Percentiles rank a stretch among this genome's conserved stretches.
Conservation (phyloP, 176 grass and related monocot species). For the Urochloa ruziziensis region DNA sequence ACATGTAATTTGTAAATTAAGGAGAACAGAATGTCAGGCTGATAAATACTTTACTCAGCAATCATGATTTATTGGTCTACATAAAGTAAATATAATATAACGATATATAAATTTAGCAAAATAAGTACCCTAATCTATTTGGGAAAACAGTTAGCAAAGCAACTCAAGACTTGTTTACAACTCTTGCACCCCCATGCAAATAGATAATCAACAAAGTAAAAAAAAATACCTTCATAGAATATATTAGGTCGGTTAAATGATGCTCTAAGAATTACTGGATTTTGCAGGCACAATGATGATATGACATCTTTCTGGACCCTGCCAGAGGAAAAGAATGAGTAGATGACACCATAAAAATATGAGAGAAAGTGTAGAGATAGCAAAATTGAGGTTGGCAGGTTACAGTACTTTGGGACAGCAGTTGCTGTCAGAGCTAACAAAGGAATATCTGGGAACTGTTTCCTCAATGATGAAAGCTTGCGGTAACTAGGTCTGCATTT, state of each 20-base stretch:
- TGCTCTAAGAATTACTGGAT: constrained; percentile 77
- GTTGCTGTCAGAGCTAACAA: constrained; percentile 96
- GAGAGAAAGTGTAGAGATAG: not conserved
- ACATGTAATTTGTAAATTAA: not conserved
- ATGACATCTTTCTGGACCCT: constrained; percentile 94
- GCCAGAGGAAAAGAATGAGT: not conserved
- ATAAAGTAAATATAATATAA: too few relatives aligned
- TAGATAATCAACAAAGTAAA: not conserved
- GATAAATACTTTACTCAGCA: too few relatives aligned
- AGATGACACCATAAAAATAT: constrained; percentile 12
- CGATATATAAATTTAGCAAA: too few relatives aligned
- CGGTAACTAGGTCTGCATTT: constrained; percentile 87
- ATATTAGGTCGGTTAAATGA: constrained; percentile 98
- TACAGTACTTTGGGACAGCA: constrained; percentile 73
- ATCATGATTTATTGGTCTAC: too few relatives aligned
- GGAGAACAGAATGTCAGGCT: too few relatives aligned
- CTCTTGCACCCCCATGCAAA: not conserved
- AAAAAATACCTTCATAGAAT: constrained; percentile 89
- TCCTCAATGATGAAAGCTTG: constrained; percentile 91
- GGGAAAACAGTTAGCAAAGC: not conserved
- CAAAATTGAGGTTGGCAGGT: not conserved
- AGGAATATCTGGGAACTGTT: constrained; percentile 74
- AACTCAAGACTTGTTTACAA: not conserved
- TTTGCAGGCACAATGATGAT: constrained; percentile 65
- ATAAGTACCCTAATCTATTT: not conserved